Percentiles rank a stretch among this genome's conserved stretches.
phyloP scores from a whole-genome alignment of 2,329 filamentous ascomycete genomes.

The Paraphaeosphaeria minitans region DNA sequence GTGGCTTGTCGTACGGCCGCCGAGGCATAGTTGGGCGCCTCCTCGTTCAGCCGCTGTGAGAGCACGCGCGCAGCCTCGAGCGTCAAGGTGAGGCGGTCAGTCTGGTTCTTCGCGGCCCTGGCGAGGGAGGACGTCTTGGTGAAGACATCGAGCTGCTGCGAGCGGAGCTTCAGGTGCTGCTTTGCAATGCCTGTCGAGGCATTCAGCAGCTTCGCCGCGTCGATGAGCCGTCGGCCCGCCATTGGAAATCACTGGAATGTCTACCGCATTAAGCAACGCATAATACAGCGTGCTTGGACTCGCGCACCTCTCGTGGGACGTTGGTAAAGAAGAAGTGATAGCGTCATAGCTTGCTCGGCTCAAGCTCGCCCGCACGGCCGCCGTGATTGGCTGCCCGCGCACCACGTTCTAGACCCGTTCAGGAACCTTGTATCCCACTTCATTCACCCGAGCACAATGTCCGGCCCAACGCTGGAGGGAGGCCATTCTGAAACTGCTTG shows the following conservation, averaged over 20 bases:
- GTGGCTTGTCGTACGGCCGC: conserved; percentile 28
- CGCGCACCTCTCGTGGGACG: neutral
- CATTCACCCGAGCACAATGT: conserved; percentile 3
- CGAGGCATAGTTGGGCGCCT: conserved; percentile 42
- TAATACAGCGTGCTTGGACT: conserved; percentile 15
- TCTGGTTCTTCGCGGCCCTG: conserved; percentile 65
- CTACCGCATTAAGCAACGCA: conserved; percentile 26
- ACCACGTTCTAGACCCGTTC: conserved; percentile 16
- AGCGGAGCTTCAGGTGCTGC: conserved; percentile 63
- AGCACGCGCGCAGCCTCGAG: conserved; percentile 65
- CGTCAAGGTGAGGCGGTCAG: conserved; percentile 65
- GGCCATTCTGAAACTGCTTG: neutral
- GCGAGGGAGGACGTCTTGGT: conserved; percentile 68
- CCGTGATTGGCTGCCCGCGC: neutral
- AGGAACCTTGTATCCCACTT: conserved; percentile 17
- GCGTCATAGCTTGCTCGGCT: conserved; percentile 32
- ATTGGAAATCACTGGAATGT: conserved; percentile 40
- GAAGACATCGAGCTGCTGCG: conserved; percentile 66
- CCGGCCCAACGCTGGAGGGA: neutral
- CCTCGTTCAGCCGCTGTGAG: conserved; percentile 62
- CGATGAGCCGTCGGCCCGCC: conserved; percentile 58
- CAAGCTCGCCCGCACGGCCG: neutral
- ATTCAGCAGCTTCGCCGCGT: conserved; percentile 57
- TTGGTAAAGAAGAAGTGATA: conserved; percentile 25
- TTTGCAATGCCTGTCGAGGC: conserved; percentile 53